Percentiles rank a stretch among this genome's conserved stretches.
Conservation (phyloP, 2,329 filamentous ascomycete genomes). For the Aureobasidium leucospermi region DNA sequence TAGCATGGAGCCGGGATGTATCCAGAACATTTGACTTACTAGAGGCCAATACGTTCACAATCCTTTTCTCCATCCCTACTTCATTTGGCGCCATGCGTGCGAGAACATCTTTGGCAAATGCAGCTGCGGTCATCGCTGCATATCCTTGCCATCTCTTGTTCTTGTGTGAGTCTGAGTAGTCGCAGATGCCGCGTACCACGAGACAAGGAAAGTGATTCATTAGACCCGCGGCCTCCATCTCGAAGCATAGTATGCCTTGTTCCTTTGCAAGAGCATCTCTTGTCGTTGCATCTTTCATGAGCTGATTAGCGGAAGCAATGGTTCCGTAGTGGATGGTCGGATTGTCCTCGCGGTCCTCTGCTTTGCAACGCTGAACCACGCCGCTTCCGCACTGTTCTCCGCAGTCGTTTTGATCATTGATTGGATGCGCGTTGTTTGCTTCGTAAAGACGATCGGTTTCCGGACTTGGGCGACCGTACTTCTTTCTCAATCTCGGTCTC, state of each 20-base stretch:
- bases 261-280: conserved; percentile 13
- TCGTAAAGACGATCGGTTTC: neutral
- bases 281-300: conserved; percentile 11
- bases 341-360: neutral
- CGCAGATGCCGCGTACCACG: conserved; percentile 22
- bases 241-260: conserved; percentile 15
- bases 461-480: neutral
- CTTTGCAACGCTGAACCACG: neutral
- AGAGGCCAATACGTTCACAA: neutral
- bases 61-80: neutral
- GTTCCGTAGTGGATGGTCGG: conserved; percentile 31
- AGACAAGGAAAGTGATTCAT: conserved; percentile 19
- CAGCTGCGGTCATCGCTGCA: conserved; percentile 20
- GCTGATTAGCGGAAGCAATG: conserved; percentile 33
- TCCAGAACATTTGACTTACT: neutral
- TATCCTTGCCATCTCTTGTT: conserved; percentile 21
- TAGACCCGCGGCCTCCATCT: conserved; percentile 17
- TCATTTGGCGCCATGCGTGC: neutral
- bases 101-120: conserved; percentile 19
- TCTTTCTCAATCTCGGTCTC: neutral
- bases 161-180: conserved; percentile 23
- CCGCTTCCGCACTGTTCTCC: neutral
- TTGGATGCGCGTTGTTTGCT: neutral
- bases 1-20: neutral
- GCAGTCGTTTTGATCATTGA: neutral